A percentile compares a stretch with the other conserved stretches of the same genome.
Evolutionary conservation across 306 rosid genomes (phyloP).

Genomic region (Prunus mongolica): DNA sequence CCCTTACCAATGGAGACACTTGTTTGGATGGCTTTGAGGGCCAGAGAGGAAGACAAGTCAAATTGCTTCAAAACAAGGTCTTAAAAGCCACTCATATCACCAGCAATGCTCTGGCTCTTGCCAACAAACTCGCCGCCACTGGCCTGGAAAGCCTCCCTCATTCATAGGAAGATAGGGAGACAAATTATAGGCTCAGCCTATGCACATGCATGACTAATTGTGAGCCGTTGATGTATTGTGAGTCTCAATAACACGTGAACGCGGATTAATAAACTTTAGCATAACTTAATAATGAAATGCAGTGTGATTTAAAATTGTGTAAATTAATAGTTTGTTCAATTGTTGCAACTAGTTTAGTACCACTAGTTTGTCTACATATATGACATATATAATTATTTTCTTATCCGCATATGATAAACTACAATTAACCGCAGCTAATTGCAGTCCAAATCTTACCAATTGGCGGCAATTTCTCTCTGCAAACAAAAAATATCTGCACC

Average conservation of each 20-base stretch:
- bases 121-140: conserved; percentile 49
- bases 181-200: too few species aligned
- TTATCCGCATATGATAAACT: neutral
- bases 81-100: conserved; percentile 32
- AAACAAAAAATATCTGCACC: neutral
- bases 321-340: too few species aligned
- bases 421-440: neutral
- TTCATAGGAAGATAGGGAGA: conserved; percentile 9
- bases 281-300: neutral
- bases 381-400: too few species aligned
- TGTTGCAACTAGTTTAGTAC: too few species aligned
- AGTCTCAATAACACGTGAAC: too few species aligned
- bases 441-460: too few species aligned
- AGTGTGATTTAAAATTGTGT: neutral
- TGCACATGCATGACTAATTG: too few species aligned
- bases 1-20: conserved; percentile 52
- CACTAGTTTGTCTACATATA: too few species aligned
- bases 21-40: conserved; percentile 59
- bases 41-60: conserved; percentile 15
- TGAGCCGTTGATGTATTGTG: neutral
- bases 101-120: conserved; percentile 68
- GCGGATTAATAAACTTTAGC: neutral
- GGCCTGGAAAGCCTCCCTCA: conserved; percentile 27
- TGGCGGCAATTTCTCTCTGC: too few species aligned
- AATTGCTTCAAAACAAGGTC: conserved; percentile 36